Conservation (phyloP, 495 filamentous ascomycete species). For the Penicillium turbatum region DNA sequence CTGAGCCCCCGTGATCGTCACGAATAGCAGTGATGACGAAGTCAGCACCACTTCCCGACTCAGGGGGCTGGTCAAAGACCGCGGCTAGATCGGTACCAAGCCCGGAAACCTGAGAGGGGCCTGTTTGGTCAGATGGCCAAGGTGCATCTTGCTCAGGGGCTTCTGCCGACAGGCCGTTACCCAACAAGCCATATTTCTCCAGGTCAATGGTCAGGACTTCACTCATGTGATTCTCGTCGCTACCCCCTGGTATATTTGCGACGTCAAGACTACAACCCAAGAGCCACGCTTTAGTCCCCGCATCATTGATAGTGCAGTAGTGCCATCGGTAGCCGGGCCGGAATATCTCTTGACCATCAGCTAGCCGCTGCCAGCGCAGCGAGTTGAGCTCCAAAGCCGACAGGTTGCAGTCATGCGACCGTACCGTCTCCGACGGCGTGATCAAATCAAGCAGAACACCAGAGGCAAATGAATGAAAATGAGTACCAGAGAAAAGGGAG, state of each 20-base stretch:
- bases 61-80: slow-evolving; percentile 78
- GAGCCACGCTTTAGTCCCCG: slow-evolving; percentile 92
- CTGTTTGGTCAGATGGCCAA: slow-evolving; percentile 47
- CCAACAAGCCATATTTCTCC: slow-evolving; percentile 77
- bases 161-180: slow-evolving; percentile 66
- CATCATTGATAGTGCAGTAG: slow-evolving; percentile 90
- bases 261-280: slow-evolving; percentile 81
- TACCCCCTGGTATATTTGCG: slow-evolving; percentile 44
- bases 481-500: slow-evolving; percentile 78
- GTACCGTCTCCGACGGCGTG: slow-evolving; percentile 82
- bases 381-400: slow-evolving; percentile 81
- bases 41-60: slow-evolving; percentile 75
- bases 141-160: slow-evolving; percentile 53
- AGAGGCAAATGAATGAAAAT: slow-evolving; percentile 93
- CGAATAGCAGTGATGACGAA: slow-evolving; percentile 77
- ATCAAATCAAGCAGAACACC: slow-evolving; percentile 89
- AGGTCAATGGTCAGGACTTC: slow-evolving; percentile 91
- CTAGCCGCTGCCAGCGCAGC: slow-evolving; percentile 87
- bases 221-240: slow-evolving; percentile 82
- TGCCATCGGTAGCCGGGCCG: slow-evolving; percentile 87
- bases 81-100: slow-evolving; percentile 76
- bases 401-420: slow-evolving; percentile 79
- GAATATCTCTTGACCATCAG: slow-evolving; percentile 91
- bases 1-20: slow-evolving; percentile 54
- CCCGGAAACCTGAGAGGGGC: slow-evolving; percentile 48